These are phyloP conservation scores for Combretum micranthum DNA, from an alignment of 345 rosid species.

Conservation along the genomic window DNA sequence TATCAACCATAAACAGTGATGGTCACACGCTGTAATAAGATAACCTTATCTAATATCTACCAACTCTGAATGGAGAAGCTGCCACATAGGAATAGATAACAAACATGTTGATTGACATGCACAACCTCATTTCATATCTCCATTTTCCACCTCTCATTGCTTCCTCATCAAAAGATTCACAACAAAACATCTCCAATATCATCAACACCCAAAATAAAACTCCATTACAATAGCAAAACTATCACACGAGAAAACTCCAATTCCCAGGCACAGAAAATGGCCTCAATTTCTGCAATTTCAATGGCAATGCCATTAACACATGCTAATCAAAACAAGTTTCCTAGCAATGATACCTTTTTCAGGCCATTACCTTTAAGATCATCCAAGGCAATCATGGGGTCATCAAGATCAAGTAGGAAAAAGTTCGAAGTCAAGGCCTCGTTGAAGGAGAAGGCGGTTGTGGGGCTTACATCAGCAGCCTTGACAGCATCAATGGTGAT, in stretches of 20 bases:
- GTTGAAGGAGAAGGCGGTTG: conserved; percentile 64
- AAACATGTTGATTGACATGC: conserved; percentile 10
- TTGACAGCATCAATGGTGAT: conserved; percentile 70
- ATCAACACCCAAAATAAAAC: too few species aligned
- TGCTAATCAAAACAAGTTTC: conserved; percentile 34
- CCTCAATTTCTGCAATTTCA: conserved; percentile 67
- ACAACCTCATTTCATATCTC: conserved; percentile 17
- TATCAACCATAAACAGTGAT: background rate
- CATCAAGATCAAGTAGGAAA: conserved; percentile 20
- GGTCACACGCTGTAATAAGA: conserved; percentile 18
- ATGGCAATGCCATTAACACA: conserved; percentile 47
- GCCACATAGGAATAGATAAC: conserved; percentile 44
- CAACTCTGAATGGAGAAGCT: conserved; percentile 18
- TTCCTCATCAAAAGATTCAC: too few species aligned
- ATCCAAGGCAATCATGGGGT: conserved; percentile 16
- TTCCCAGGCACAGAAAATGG: conserved; percentile 26
- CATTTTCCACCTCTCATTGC: conserved; percentile 26
- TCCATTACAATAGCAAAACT: too few species aligned
- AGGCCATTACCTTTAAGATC: conserved; percentile 54
- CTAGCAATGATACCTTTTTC: conserved; percentile 32
- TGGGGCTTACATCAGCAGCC: conserved; percentile 68
- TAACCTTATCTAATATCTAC: conserved; percentile 69
- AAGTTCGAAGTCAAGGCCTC: conserved; percentile 47
- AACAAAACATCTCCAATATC: background rate
- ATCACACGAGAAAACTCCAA: too few species aligned